These are phyloP conservation scores for Carex pumila DNA, from an alignment of 176 grass and related monocot species.

Conservation along the genomic window DNA sequence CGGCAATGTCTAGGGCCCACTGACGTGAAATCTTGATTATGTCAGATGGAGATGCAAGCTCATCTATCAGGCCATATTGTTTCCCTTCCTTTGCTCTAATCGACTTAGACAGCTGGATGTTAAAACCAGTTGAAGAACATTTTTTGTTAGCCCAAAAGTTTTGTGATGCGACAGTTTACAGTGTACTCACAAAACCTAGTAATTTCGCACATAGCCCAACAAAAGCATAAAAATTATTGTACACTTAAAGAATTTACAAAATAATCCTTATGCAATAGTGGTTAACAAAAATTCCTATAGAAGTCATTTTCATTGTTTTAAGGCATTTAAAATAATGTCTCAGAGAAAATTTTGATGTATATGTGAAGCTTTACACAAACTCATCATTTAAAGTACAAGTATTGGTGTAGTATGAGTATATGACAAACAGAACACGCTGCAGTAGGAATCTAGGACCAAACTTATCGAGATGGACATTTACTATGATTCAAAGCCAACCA, in stretches of 20 bases:
- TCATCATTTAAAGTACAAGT: neutral
- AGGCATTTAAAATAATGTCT: neutral
- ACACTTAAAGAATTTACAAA: neutral
- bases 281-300: too few relatives aligned
- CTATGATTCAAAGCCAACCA: neutral
- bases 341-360: neutral
- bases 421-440: neutral
- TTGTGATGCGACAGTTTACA: neutral
- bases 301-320: neutral
- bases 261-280: neutral
- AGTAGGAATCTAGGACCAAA: neutral
- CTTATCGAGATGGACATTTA: neutral
- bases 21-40: conserved; percentile 57
- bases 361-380: neutral
- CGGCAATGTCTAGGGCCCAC: conserved; percentile 83
- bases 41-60: conserved; percentile 57
- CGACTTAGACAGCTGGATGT: conserved; percentile 65
- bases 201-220: neutral
- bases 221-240: neutral
- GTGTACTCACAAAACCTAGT: neutral
- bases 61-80: conserved; percentile 73
- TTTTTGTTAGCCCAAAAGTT: neutral
- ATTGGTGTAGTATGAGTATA: neutral
- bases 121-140: neutral
- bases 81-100: conserved; percentile 70